Conservation (phyloP, 2,329 filamentous ascomycete genomes). For the Fusarium sp. region DNA sequence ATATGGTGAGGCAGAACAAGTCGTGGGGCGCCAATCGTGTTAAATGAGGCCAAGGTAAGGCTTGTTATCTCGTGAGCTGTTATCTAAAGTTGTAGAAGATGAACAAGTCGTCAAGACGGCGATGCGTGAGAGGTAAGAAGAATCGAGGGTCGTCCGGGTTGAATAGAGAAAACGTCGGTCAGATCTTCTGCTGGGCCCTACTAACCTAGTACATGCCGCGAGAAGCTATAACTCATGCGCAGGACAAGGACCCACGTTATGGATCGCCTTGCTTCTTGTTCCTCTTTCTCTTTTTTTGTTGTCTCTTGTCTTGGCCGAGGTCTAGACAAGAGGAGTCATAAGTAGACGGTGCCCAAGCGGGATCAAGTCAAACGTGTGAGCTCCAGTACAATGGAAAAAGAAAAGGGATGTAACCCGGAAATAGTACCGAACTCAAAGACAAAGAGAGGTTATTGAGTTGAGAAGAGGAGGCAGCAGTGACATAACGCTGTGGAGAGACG, state of each 20-base stretch:
- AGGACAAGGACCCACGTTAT: slow-evolving; percentile 48
- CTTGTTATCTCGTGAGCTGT: slow-evolving; percentile 36
- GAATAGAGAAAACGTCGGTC: slow-evolving; percentile 47
- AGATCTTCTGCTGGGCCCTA: slow-evolving; percentile 31
- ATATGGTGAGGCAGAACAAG: slow-evolving; percentile 51
- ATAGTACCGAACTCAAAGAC: slow-evolving; percentile 33
- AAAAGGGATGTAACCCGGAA: slow-evolving; percentile 42
- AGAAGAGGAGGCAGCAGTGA: slow-evolving; percentile 42
- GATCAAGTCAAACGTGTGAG: slow-evolving; percentile 34
- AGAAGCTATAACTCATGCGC: slow-evolving; percentile 42
- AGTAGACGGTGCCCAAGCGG: slow-evolving; percentile 12
- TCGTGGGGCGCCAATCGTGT: slow-evolving; percentile 48
- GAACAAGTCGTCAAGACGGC: slow-evolving; percentile 24
- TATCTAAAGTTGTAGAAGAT: slow-evolving; percentile 29
- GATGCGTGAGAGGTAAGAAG: slow-evolving; percentile 37
- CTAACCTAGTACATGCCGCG: slow-evolving; percentile 35
- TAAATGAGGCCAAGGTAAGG: slow-evolving; percentile 46
- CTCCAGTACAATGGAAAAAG: slow-evolving; percentile 43
- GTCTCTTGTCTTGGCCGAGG: slow-evolving; percentile 30
- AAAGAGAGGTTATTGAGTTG: slow-evolving; percentile 28
- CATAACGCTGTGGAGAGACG: slow-evolving; percentile 41
- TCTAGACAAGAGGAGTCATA: slow-evolving; percentile 38
- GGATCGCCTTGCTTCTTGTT: slow-evolving; percentile 45
- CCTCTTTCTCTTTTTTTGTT: slow-evolving; percentile 9
- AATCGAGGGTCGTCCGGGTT: slow-evolving; percentile 34